Percentiles rank a stretch among this genome's conserved stretches.
Evolutionary conservation across 1,284 basidiomycete genomes (phyloP).

Genomic region (Ganoderma boninense): DNA sequence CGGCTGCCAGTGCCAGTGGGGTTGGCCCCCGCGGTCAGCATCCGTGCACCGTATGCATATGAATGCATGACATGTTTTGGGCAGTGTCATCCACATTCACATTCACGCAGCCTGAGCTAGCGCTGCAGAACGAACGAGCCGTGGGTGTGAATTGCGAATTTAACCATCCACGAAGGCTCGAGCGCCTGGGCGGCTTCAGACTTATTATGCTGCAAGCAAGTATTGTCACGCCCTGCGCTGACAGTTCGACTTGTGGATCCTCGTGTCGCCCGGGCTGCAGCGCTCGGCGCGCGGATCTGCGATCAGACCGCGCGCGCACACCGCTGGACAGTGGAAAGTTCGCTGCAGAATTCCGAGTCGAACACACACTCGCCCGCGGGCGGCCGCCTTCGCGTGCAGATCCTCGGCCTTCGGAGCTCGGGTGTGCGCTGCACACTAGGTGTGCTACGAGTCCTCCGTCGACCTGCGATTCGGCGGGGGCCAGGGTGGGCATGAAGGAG

Average conservation of each 20-base stretch:
- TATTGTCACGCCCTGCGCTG: background rate
- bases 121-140: background rate
- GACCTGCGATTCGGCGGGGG: background rate
- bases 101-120: too few species aligned
- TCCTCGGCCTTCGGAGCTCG: background rate
- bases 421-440: background rate
- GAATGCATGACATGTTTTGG: background rate
- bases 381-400: background rate
- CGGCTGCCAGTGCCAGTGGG: too few species aligned
- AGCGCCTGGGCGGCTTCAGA: background rate
- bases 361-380: background rate
- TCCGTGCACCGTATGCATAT: too few species aligned
- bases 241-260: background rate
- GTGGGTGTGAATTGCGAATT: background rate
- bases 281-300: slow-evolving; percentile 1
- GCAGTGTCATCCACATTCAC: background rate
- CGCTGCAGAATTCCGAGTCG: background rate
- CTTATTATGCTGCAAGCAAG: too few species aligned
- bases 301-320: background rate
- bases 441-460: background rate
- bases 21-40: too few species aligned
- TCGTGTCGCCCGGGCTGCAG: background rate
- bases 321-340: background rate
- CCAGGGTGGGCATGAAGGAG: background rate
- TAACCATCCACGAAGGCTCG: background rate